Conservation (phyloP, 192 early-diverging fungal species). For the Linnemannia exigua region DNA sequence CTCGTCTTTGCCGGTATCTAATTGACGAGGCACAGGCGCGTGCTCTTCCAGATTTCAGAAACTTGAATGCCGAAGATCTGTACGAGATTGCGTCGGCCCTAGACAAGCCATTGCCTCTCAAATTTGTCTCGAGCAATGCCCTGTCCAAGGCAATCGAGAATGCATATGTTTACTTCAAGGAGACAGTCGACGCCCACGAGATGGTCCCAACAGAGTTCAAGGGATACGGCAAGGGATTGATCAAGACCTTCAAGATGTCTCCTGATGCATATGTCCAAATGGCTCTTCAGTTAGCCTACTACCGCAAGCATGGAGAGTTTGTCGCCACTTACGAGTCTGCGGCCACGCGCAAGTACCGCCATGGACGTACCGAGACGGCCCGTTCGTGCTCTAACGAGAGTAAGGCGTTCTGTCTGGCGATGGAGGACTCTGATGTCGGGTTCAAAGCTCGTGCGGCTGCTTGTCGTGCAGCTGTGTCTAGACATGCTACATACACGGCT, state of each 20-base stretch:
- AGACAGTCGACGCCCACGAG: conserved; percentile 73
- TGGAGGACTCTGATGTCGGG: conserved; percentile 65
- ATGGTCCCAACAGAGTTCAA: conserved; percentile 76
- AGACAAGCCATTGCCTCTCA: conserved; percentile 65
- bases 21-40: conserved; percentile 66
- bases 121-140: conserved; percentile 66
- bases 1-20: conserved; percentile 76
- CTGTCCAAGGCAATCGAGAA: conserved; percentile 66
- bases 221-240: conserved; percentile 75
- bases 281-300: conserved; percentile 88
- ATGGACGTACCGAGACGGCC: conserved; percentile 91
- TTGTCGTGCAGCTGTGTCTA: conserved; percentile 71
- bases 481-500: conserved; percentile 79
- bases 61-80: conserved; percentile 52
- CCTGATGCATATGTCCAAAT: conserved; percentile 95
- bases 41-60: conserved; percentile 30
- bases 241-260: conserved; percentile 61
- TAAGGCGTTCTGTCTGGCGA: conserved; percentile 76
- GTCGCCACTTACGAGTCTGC: conserved; percentile 90
- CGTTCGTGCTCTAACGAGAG: conserved; percentile 82
- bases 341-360: conserved; percentile 83
- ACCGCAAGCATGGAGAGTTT: conserved; percentile 73
- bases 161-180: conserved; percentile 77
- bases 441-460: conserved; percentile 60
- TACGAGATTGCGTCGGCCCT: conserved; percentile 42